Evolutionary conservation across 225 moss, liverwort and hornwort genomes (phyloP).

Genomic region (Lunularia cruciata): DNA sequence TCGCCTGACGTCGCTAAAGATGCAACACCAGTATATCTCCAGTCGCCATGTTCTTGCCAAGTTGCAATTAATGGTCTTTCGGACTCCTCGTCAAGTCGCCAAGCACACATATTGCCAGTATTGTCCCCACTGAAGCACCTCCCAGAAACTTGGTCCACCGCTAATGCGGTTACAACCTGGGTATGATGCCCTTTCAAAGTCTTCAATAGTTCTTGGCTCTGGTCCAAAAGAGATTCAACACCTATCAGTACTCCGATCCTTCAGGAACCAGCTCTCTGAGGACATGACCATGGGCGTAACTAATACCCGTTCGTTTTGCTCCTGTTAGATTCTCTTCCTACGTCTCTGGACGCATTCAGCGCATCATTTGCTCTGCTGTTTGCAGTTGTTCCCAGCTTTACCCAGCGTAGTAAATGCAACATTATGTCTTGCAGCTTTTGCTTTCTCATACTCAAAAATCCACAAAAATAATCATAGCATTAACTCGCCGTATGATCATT

Average conservation of each 20-base stretch:
- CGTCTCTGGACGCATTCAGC: too few species aligned
- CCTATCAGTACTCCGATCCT: neutral
- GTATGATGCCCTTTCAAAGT: constrained; percentile 73
- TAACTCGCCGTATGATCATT: too few species aligned
- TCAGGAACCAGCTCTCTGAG: neutral
- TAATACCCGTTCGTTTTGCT: too few species aligned
- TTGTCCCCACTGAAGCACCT: constrained; percentile 84
- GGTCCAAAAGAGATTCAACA: constrained; percentile 13
- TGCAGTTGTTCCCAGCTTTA: too few species aligned
- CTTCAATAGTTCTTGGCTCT: constrained; percentile 55
- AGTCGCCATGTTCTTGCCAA: constrained; percentile 88
- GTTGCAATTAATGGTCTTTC: constrained; percentile 47
- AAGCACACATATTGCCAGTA: constrained; percentile 57
- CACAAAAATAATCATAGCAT: too few species aligned
- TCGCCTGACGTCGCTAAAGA: constrained; percentile 66
- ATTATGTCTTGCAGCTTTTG: too few species aligned
- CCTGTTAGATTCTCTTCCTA: too few species aligned
- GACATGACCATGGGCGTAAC: neutral
- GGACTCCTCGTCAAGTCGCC: constrained; percentile 48
- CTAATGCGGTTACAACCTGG: constrained; percentile 68
- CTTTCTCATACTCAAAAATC: too few species aligned
- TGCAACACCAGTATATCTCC: constrained; percentile 85
- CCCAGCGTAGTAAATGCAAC: too few species aligned
- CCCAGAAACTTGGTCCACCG: constrained; percentile 54
- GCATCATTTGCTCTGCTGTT: too few species aligned